Percentiles rank a stretch among this genome's conserved stretches.
These are phyloP conservation scores for Nitzschia putrida DNA, from an alignment of 108 stramenopile genomes.

Conservation along the genomic window DNA sequence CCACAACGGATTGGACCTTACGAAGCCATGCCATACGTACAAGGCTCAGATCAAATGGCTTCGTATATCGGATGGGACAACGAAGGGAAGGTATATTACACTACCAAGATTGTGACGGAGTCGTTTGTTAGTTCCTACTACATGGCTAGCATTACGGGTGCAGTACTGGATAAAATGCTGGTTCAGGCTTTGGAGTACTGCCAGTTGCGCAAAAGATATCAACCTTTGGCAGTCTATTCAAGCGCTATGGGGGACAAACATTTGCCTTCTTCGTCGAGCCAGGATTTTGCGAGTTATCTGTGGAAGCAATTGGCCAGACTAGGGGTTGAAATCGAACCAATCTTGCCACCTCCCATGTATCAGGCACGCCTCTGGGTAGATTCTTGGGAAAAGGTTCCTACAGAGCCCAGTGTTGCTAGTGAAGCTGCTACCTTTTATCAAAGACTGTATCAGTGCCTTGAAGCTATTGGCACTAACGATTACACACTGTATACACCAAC, in stretches of 20 bases:
- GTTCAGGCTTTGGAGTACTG: constrained; percentile 64
- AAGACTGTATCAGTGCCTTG: constrained; percentile 63
- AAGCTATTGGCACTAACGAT: constrained; percentile 68
- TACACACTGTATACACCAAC: constrained; percentile 45
- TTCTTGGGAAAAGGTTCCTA: constrained; percentile 27
- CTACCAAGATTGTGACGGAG: constrained; percentile 55
- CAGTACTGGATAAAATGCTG: constrained; percentile 70
- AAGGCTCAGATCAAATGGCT: constrained; percentile 32
- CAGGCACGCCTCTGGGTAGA: constrained; percentile 58
- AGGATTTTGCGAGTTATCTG: constrained; percentile 70
- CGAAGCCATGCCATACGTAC: constrained; percentile 63
- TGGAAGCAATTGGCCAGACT: constrained; percentile 65
- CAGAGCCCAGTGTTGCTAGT: constrained; percentile 19
- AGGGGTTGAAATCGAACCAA: constrained; percentile 74
- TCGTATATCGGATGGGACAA: constrained; percentile 70
- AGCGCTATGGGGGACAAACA: constrained; percentile 12
- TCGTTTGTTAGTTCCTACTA: constrained; percentile 63
- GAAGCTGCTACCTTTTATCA: constrained; percentile 70
- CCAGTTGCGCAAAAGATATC: constrained; percentile 58
- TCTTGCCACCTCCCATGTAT: constrained; percentile 61
- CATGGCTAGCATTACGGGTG: constrained; percentile 81
- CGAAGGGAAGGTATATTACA: constrained; percentile 65
- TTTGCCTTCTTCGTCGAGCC: constrained; percentile 53
- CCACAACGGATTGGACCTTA: constrained; percentile 66
- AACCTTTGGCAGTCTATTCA: constrained; percentile 73